These are phyloP conservation scores for Pleurotus pulmonarius DNA, from an alignment of 768 basidiomycete species.

Conservation along the genomic window DNA sequence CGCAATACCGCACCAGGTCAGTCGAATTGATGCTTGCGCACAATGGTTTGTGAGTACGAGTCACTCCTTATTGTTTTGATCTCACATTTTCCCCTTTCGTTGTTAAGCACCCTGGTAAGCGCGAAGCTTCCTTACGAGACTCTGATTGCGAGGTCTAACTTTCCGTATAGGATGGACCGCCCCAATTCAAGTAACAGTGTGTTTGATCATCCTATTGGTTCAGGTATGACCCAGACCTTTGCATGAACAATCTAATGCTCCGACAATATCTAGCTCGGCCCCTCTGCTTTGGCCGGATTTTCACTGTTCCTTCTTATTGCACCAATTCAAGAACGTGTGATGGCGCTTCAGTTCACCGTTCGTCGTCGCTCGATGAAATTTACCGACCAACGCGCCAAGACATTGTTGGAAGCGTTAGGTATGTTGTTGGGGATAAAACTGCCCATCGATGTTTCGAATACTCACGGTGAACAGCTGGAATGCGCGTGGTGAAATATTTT, in stretches of 20 bases:
- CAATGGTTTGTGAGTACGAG: conserved; percentile 65
- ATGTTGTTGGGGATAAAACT: conserved; percentile 10
- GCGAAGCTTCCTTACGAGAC: not conserved
- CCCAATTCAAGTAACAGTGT: conserved; percentile 60
- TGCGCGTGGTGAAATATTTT: conserved; percentile 78
- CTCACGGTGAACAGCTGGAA: conserved; percentile 34
- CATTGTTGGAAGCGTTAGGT: conserved; percentile 64
- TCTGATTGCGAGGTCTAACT: not conserved
- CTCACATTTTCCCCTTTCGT: not conserved
- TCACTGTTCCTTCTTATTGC: conserved; percentile 58
- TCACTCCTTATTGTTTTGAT: not conserved
- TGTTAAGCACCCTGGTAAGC: conserved; percentile 36
- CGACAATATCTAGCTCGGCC: conserved; percentile 45
- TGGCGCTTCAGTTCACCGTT: conserved; percentile 52
- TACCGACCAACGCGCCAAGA: conserved; percentile 61
- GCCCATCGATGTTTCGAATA: not conserved
- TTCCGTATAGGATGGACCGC: conserved; percentile 53
- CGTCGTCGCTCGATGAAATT: conserved; percentile 54
- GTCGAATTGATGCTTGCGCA: conserved; percentile 55
- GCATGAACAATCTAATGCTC: not conserved
- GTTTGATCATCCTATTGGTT: conserved; percentile 54
- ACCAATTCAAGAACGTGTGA: conserved; percentile 61
- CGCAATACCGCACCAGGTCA: conserved; percentile 30
- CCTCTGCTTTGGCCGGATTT: conserved; percentile 69
- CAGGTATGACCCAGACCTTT: conserved; percentile 33